phyloP scores from a whole-genome alignment of 805 yeast species.

The Kodamaea hsintzibuensis region DNA sequence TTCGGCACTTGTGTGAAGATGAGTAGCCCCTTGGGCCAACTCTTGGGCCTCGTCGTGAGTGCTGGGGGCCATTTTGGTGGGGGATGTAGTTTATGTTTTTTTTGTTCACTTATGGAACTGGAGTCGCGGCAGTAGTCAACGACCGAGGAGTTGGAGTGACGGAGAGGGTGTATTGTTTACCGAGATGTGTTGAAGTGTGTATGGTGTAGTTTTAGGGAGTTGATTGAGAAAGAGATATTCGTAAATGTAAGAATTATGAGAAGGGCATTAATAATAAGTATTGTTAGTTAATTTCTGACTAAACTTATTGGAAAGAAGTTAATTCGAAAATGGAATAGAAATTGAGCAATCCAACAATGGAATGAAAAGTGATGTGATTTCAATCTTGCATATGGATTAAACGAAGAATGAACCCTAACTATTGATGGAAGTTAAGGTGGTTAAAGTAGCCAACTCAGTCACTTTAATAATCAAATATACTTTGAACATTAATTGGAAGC shows the following conservation, averaged over 20 bases:
- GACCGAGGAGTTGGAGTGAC: not conserved
- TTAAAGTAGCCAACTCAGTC: too few species aligned
- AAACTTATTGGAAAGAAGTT: too few species aligned
- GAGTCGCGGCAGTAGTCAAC: not conserved
- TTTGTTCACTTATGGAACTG: not conserved
- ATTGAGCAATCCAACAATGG: too few species aligned
- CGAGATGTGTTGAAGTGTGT: not conserved
- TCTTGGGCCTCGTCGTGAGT: conserved; percentile 2
- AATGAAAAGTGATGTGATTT: too few species aligned
- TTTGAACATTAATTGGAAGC: not conserved
- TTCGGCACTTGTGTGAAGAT: not conserved
- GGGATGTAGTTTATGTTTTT: not conserved
- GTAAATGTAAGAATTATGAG: too few species aligned
- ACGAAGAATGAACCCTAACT: too few species aligned
- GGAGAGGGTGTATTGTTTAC: not conserved
- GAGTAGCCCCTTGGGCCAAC: not conserved
- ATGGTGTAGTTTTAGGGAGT: not conserved
- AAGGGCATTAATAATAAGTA: too few species aligned
- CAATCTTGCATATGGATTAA: too few species aligned
- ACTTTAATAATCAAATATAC: not conserved
- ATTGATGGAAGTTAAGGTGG: too few species aligned
- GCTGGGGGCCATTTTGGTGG: conserved; percentile 1
- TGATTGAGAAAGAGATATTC: too few species aligned
- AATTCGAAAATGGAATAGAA: too few species aligned
- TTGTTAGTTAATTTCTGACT: too few species aligned